Percentiles rank a stretch among this genome's conserved stretches.
phyloP scores from a whole-genome alignment of 2,329 filamentous ascomycete genomes.

The Ophiostoma populinum region DNA sequence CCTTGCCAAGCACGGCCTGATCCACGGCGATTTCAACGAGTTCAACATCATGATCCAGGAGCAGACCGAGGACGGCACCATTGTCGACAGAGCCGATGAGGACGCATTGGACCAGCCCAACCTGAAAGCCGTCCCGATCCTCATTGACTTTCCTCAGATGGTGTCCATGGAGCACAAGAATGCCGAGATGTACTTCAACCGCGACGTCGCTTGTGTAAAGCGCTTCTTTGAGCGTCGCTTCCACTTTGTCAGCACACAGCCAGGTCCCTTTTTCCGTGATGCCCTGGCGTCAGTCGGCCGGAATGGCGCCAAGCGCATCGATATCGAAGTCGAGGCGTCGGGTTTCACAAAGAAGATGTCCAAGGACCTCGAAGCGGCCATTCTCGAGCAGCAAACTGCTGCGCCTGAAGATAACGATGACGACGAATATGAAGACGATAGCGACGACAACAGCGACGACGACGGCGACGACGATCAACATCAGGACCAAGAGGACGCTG shows the following conservation, averaged over 20 bases:
- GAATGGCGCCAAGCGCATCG: slow-evolving; percentile 51
- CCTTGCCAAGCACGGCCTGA: slow-evolving; percentile 71
- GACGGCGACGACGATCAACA: slow-evolving; percentile 14
- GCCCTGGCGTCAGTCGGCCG: slow-evolving; percentile 57
- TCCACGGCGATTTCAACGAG: slow-evolving; percentile 97
- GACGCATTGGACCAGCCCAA: slow-evolving; percentile 10
- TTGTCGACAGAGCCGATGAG: no score
- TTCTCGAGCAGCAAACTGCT: slow-evolving; percentile 52
- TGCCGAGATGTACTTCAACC: slow-evolving; percentile 93
- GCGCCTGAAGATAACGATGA: slow-evolving; percentile 19
- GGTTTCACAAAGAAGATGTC: slow-evolving; percentile 96
- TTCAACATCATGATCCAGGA: slow-evolving; percentile 96
- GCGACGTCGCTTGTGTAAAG: slow-evolving; percentile 90
- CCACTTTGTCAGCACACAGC: slow-evolving; percentile 65
- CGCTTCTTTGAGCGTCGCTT: slow-evolving; percentile 83
- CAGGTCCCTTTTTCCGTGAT: slow-evolving; percentile 73
- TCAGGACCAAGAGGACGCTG: background rate
- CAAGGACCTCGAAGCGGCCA: slow-evolving; percentile 81
- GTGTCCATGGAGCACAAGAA: slow-evolving; percentile 87
- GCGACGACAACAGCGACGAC: slow-evolving; percentile 14
- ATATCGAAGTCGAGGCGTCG: slow-evolving; percentile 78
- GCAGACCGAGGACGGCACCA: slow-evolving; percentile 41
- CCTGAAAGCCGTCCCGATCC: slow-evolving; percentile 46
- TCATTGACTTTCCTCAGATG: slow-evolving; percentile 98
- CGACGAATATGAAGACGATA: slow-evolving; percentile 17